Evolutionary conservation across 495 filamentous ascomycete genomes (phyloP).

Genomic region (Podospora conica): DNA sequence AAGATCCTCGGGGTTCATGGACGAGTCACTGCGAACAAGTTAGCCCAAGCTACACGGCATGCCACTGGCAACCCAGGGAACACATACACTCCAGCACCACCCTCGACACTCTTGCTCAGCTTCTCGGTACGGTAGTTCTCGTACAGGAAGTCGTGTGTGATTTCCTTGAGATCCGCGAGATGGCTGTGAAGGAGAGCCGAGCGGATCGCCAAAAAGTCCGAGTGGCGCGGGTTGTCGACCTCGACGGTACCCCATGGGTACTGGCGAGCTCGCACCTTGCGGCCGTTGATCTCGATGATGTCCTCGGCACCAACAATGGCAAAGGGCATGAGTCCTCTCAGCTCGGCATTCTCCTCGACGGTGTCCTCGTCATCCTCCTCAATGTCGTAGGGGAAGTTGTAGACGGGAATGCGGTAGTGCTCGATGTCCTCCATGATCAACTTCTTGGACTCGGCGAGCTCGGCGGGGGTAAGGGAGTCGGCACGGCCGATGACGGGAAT

Average conservation of each 20-base stretch:
- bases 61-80: not conserved
- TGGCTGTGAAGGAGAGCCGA: conserved; percentile 95
- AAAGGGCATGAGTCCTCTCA: conserved; percentile 96
- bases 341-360: conserved; percentile 96
- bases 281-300: conserved; percentile 84
- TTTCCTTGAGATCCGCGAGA: conserved; percentile 96
- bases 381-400: conserved; percentile 99
- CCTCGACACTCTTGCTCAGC: conserved; percentile 97
- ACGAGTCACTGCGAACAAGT: conserved; percentile 56
- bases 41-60: conserved; percentile 21
- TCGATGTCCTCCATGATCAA: conserved; percentile 99
- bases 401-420: conserved; percentile 98
- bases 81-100: conserved; percentile 78
- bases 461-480: conserved; percentile 91
- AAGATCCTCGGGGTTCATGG: conserved; percentile 96
- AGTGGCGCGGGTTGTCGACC: conserved; percentile 98
- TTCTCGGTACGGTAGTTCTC: conserved; percentile 99
- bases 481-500: conserved; percentile 98
- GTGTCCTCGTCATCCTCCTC: conserved; percentile 99
- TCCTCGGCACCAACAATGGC: conserved; percentile 98
- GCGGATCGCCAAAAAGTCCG: conserved; percentile 94
- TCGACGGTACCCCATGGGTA: conserved; percentile 99
- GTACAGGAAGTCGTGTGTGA: conserved; percentile 99
- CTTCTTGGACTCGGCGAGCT: conserved; percentile 98
- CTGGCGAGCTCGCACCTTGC: conserved; percentile 87